phyloP scores from a whole-genome alignment of 352 stramenopile species.

The Phytopythium helicoides region DNA sequence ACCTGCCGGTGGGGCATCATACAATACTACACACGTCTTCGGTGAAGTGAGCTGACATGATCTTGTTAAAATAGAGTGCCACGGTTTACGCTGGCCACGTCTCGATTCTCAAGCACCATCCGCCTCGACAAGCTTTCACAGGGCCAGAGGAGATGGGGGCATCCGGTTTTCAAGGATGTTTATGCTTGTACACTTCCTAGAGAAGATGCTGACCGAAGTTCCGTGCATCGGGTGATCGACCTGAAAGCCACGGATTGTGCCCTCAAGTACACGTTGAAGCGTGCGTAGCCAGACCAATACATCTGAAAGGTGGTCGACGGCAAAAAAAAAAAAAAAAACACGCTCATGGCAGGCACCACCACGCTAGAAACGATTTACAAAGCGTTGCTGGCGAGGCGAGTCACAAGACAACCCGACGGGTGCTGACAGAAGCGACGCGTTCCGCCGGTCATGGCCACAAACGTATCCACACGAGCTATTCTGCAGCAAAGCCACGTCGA shows the following conservation, averaged over 20 bases:
- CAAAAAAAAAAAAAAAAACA: too few relatives aligned
- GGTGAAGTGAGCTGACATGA: neutral
- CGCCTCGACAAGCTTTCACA: constrained; percentile 1
- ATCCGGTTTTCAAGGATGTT: constrained; percentile 1
- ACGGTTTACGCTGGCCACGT: constrained; percentile 1
- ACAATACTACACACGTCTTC: too few relatives aligned
- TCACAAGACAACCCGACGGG: too few relatives aligned
- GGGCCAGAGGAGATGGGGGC: neutral
- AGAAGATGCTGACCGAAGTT: neutral
- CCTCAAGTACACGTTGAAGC: neutral
- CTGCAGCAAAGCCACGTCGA: too few relatives aligned
- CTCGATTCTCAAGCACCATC: neutral
- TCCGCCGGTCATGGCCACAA: too few relatives aligned
- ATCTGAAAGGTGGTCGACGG: neutral
- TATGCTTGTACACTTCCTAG: neutral
- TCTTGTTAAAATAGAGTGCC: neutral
- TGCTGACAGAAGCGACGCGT: too few relatives aligned
- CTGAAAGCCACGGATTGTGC: neutral
- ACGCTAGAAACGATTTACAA: too few relatives aligned
- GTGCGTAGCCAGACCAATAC: neutral
- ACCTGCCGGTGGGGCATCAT: too few relatives aligned
- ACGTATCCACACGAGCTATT: too few relatives aligned
- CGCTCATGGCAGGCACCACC: too few relatives aligned
- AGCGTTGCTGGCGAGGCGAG: too few relatives aligned
- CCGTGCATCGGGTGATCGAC: too few relatives aligned